A percentile compares a stretch with the other conserved stretches of the same genome.
Evolutionary conservation across 495 filamentous ascomycete species (phyloP).

Genomic region (Aspergillus carlsbadensis): DNA sequence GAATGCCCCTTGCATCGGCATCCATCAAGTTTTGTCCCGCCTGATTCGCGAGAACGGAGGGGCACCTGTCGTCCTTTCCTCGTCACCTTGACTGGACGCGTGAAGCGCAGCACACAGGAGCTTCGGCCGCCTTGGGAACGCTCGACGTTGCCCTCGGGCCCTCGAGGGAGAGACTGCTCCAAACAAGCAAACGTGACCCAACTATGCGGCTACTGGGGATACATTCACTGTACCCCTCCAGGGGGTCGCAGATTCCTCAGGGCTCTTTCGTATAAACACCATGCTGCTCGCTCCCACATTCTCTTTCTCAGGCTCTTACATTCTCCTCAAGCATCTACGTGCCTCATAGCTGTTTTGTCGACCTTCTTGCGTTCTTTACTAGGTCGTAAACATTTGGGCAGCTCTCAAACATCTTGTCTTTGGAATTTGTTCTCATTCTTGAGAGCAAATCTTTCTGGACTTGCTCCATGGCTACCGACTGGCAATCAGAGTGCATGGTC

Average conservation of each 20-base stretch:
- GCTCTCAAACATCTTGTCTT: slow-evolving; percentile 35
- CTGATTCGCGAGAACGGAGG: slow-evolving; percentile 46
- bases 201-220: slow-evolving; percentile 40
- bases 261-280: slow-evolving; percentile 48
- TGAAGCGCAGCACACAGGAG: slow-evolving; percentile 30
- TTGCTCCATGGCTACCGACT: slow-evolving; percentile 49
- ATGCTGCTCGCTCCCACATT: slow-evolving; percentile 55
- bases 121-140: slow-evolving; percentile 31
- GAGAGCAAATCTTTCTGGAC: slow-evolving; percentile 43
- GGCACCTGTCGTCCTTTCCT: slow-evolving; percentile 31
- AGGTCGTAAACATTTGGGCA: slow-evolving; percentile 43
- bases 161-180: slow-evolving; percentile 37
- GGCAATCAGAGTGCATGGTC: slow-evolving; percentile 46
- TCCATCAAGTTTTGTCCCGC: slow-evolving; percentile 37
- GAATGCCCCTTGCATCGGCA: slow-evolving; percentile 43
- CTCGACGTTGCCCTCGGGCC: slow-evolving; percentile 44
- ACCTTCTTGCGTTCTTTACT: slow-evolving; percentile 42
- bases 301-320: slow-evolving; percentile 54
- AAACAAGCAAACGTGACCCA: slow-evolving; percentile 38
- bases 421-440: slow-evolving; percentile 57
- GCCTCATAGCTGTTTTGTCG: slow-evolving; percentile 39
- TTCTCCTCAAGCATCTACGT: slow-evolving; percentile 46
- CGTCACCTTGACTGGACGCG: slow-evolving; percentile 35
- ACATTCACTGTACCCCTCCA: slow-evolving; percentile 29
- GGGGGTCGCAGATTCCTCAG: slow-evolving; percentile 36